Evolutionary conservation across 768 basidiomycete species (phyloP).

Genomic region (Rhodocollybia butyracea): DNA sequence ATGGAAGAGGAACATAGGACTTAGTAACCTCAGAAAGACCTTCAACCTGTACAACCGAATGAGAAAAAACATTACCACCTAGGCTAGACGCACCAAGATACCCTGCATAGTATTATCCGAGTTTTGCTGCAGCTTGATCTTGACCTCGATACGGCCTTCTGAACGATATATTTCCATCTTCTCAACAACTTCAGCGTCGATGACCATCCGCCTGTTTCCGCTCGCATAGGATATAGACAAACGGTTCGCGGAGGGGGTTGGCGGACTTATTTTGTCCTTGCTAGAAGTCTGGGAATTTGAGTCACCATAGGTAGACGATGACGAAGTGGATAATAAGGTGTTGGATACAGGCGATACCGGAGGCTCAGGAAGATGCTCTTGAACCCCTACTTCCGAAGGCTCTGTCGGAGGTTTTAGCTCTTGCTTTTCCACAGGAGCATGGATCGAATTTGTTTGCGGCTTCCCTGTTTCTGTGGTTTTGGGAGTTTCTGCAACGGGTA

Average conservation of each 20-base stretch:
- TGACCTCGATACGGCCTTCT: conserved; percentile 84
- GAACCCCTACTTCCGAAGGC: conserved; percentile 18
- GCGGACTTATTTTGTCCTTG: conserved; percentile 37
- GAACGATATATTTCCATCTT: conserved; percentile 75
- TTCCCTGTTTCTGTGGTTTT: too few species aligned
- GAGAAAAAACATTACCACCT: conserved; percentile 6
- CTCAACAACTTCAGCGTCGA: conserved; percentile 87
- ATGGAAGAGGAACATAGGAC: conserved; percentile 55
- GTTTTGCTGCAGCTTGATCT: conserved; percentile 56
- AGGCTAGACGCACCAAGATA: conserved; percentile 55
- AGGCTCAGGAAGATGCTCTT: conserved; percentile 56
- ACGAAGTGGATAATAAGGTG: conserved; percentile 38
- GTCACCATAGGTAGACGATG: conserved; percentile 46
- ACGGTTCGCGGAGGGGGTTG: conserved; percentile 71
- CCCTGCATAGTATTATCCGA: conserved; percentile 62
- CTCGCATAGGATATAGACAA: conserved; percentile 96
- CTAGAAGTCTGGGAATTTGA: conserved; percentile 29
- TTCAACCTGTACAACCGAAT: conserved; percentile 54
- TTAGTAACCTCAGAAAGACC: conserved; percentile 68
- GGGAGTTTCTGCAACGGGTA: conserved; percentile 14
- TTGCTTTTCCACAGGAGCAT: background rate
- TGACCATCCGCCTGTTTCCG: conserved; percentile 79
- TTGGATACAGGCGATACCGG: conserved; percentile 56
- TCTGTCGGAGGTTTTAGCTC: background rate
- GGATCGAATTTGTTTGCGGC: conserved; percentile 4